Conservation (phyloP, 1,284 basidiomycete genomes). For the Gastroboletus turbinatus region DNA sequence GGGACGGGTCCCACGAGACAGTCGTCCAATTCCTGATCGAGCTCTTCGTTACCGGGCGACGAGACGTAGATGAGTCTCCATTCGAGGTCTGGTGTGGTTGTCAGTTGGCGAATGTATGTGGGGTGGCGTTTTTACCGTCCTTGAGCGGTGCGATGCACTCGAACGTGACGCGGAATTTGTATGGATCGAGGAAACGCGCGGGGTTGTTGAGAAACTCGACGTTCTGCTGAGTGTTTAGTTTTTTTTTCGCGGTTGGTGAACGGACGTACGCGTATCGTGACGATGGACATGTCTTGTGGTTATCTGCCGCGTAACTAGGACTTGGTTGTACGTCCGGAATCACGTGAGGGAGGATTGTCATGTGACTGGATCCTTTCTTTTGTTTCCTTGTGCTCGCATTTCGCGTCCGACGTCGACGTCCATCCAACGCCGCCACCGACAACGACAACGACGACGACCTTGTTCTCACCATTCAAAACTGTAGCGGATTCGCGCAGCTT, state of each 20-base stretch:
- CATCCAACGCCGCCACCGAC: conserved; percentile 15
- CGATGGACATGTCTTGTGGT: conserved; percentile 55
- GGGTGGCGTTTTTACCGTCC: conserved; percentile 61
- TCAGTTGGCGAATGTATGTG: background rate
- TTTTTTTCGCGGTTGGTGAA: background rate
- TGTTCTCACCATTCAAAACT: background rate
- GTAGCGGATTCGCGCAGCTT: background rate
- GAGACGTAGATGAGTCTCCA: conserved; percentile 98
- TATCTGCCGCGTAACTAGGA: background rate
- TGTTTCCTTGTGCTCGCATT: conserved; percentile 16
- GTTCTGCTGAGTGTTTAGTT: conserved; percentile 46
- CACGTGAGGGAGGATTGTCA: conserved; percentile 16
- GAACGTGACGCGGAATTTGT: conserved; percentile 95
- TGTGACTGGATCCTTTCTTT: conserved; percentile 18
- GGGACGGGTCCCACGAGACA: conserved; percentile 97
- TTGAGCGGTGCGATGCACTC: conserved; percentile 93
- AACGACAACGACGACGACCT: conserved; percentile 11
- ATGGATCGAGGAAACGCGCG: conserved; percentile 87
- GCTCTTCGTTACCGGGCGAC: conserved; percentile 86
- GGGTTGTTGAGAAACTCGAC: conserved; percentile 93
- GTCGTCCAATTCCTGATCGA: conserved; percentile 95
- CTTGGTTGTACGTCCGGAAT: background rate
- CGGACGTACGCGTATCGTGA: conserved; percentile 58
- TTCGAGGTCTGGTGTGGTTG: conserved; percentile 74
- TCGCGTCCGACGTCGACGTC: conserved; percentile 20